A percentile compares a stretch with the other conserved stretches of the same genome.
These are phyloP conservation scores for Cercis canadensis DNA, from an alignment of 306 rosid species.

Conservation along the genomic window DNA sequence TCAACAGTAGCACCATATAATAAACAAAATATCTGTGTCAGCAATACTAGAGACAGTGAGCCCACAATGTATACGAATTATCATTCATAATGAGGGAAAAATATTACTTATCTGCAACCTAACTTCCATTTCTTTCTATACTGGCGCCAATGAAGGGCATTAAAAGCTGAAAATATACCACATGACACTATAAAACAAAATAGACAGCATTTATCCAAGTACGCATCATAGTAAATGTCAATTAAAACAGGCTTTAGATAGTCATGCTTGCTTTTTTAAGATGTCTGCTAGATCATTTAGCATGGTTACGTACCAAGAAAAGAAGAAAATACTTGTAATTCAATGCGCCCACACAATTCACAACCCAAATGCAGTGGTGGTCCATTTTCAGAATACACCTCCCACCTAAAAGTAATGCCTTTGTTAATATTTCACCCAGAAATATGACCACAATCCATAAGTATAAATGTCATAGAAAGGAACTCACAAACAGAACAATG, in stretches of 20 bases:
- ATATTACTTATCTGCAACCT: not conserved
- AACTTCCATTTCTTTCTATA: not conserved
- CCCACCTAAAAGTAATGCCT: conserved; percentile 59
- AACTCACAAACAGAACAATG: conserved; percentile 87
- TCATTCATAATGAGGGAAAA: not conserved
- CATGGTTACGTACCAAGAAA: conserved; percentile 63
- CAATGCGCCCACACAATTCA: conserved; percentile 82
- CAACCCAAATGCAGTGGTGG: conserved; percentile 89
- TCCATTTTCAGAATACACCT: conserved; percentile 85
- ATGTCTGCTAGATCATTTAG: too few species aligned
- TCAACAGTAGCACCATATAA: not conserved
- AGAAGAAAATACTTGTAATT: conserved; percentile 81
- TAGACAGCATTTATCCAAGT: conserved; percentile 2
- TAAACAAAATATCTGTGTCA: not conserved
- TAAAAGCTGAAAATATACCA: not conserved
- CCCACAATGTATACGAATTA: not conserved
- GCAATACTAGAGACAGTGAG: not conserved
- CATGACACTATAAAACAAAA: not conserved
- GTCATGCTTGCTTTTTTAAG: not conserved
- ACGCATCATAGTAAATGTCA: not conserved
- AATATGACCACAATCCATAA: not conserved
- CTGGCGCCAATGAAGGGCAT: not conserved
- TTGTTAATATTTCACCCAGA: conserved; percentile 22
- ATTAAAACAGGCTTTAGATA: not conserved
- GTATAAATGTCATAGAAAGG: not conserved